A percentile compares a stretch with the other conserved stretches of the same genome.
Conservation (phyloP, 202 grass and related monocot species). For the Musa balbisiana region DNA sequence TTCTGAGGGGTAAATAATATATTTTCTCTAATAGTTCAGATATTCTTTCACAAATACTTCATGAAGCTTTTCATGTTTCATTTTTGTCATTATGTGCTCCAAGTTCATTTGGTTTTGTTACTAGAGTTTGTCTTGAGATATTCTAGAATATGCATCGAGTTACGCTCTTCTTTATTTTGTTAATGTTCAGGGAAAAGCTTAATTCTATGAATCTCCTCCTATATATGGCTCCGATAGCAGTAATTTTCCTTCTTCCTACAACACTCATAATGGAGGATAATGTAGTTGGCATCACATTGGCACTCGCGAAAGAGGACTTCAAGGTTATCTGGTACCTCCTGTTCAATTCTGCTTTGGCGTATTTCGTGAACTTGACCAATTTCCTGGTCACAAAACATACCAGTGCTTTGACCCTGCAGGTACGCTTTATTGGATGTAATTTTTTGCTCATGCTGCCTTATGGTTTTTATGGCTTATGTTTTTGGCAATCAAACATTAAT, state of each 20-base stretch:
- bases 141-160: not conserved
- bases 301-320: constrained; percentile 1
- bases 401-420: constrained; percentile 15
- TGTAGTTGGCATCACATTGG: not conserved
- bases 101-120: not conserved
- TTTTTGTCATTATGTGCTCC: not conserved
- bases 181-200: not conserved
- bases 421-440: not conserved
- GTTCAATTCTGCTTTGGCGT: not conserved
- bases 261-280: constrained; percentile 10
- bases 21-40: not conserved
- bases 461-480: not conserved
- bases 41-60: not conserved
- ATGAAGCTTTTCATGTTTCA: not conserved
- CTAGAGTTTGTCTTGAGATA: not conserved
- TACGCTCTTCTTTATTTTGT: not conserved
- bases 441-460: not conserved
- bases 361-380: constrained; percentile 8
- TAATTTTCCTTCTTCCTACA: constrained; percentile 6
- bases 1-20: constrained; percentile 48
- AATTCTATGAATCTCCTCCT: constrained; percentile 8
- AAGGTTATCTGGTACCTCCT: not conserved
- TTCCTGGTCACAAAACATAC: constrained; percentile 10
- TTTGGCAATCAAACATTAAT: not conserved
- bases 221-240: constrained; percentile 9